Conservation (phyloP, 176 grass and related monocot genomes). For the Carex scoparia region DNA sequence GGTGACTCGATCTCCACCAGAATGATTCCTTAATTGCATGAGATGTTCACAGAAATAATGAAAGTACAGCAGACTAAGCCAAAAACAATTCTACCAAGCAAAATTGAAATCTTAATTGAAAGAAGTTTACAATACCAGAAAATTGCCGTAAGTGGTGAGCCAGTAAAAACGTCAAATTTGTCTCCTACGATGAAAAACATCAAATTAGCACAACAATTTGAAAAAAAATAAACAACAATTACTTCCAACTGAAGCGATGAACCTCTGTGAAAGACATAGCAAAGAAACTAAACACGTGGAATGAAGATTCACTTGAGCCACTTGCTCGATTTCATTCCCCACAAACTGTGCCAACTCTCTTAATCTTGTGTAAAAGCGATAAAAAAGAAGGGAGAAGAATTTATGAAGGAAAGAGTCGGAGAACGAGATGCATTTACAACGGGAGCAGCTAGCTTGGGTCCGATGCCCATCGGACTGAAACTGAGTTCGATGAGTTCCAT, state of each 20-base stretch:
- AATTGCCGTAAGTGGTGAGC: background rate
- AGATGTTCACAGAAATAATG: background rate
- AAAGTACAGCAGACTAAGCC: background rate
- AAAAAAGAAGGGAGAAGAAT: background rate
- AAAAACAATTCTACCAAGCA: background rate
- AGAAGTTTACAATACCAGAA: slow-evolving; percentile 6
- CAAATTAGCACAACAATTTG: background rate
- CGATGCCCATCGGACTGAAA: too few relatives aligned
- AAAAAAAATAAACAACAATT: background rate
- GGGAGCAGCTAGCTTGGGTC: too few relatives aligned
- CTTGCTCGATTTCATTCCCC: background rate
- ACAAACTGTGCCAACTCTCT: background rate
- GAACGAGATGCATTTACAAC: background rate
- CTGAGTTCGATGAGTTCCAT: too few relatives aligned
- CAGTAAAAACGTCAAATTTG: slow-evolving; percentile 13
- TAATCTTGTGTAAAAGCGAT: background rate
- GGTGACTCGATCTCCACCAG: background rate
- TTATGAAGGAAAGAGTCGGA: background rate
- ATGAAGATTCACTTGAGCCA: background rate
- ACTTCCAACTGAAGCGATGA: background rate
- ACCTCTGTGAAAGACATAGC: slow-evolving; percentile 3
- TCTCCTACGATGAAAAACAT: background rate
- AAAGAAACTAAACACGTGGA: background rate
- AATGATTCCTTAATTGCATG: background rate
- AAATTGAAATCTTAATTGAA: background rate